Percentiles rank a stretch among this genome's conserved stretches.
phyloP scores from a whole-genome alignment of 306 rosid genomes.

The Glycine tomentella region DNA sequence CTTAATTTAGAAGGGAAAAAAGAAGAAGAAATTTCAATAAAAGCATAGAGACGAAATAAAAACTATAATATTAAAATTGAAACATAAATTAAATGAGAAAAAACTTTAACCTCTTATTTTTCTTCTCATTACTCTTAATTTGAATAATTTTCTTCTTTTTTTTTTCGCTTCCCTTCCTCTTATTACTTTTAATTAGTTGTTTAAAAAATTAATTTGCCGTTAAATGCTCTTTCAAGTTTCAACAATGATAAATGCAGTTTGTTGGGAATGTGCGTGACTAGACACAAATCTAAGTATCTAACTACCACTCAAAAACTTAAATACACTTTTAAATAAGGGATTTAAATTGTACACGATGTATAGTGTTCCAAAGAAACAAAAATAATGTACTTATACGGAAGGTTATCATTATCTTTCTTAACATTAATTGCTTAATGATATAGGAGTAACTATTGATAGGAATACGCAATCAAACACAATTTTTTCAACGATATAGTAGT shows the following conservation, averaged over 20 bases:
- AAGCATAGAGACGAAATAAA: too few relatives aligned
- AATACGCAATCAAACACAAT: not conserved
- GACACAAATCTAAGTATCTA: not conserved
- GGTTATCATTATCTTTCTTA: not conserved
- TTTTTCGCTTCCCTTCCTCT: too few relatives aligned
- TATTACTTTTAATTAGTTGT: not conserved
- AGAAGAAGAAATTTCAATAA: too few relatives aligned
- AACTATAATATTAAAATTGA: too few relatives aligned
- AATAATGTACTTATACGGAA: not conserved
- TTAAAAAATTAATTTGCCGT: not conserved
- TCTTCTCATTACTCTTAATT: too few relatives aligned
- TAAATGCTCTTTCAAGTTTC: not conserved
- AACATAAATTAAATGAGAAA: too few relatives aligned
- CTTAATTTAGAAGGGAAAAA: too few relatives aligned
- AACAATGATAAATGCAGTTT: slow-evolving; percentile 45
- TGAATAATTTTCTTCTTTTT: too few relatives aligned
- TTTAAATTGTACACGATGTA: not conserved
- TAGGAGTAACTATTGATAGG: not conserved
- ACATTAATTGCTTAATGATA: not conserved
- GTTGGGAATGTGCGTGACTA: slow-evolving; percentile 61
- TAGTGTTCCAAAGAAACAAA: not conserved
- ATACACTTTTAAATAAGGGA: not conserved
- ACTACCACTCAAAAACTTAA: not conserved
- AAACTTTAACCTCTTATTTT: too few relatives aligned
- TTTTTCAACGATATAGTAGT: not conserved